Conservation (phyloP, 1,284 basidiomycete genomes). For the Ganoderma sinense region DNA sequence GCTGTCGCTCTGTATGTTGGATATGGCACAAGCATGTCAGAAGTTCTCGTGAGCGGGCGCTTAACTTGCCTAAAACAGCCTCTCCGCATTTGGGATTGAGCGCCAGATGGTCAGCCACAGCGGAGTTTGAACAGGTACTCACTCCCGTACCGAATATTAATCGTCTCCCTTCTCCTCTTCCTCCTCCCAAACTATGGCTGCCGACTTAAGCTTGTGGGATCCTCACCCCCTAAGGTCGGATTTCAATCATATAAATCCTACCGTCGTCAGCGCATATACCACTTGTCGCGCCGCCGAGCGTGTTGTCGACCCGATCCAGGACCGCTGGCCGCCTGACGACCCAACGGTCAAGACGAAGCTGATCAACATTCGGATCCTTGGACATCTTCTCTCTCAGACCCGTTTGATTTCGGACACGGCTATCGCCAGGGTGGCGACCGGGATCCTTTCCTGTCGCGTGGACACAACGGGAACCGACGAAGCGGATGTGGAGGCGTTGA, state of each 20-base stretch:
- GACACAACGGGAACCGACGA: not conserved
- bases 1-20: no score
- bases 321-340: not conserved
- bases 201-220: no score
- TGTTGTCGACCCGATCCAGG: not conserved
- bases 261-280: not conserved
- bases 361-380: constrained; percentile 2
- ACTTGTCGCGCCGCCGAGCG: not conserved
- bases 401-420: not conserved
- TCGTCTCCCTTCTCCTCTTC: no score
- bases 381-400: not conserved
- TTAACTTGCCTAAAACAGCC: no score
- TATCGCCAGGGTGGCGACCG: not conserved
- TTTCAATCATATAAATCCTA: not conserved
- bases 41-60: no score
- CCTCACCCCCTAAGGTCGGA: not conserved
- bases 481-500: not conserved
- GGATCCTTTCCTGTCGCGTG: not conserved
- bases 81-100: no score
- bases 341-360: not conserved
- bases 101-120: no score
- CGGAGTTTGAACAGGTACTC: no score
- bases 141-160: no score
- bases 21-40: no score
- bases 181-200: no score